Base-by-base conservation (phyloP, 805 yeast genomes). In the Candida ficus region DNA sequence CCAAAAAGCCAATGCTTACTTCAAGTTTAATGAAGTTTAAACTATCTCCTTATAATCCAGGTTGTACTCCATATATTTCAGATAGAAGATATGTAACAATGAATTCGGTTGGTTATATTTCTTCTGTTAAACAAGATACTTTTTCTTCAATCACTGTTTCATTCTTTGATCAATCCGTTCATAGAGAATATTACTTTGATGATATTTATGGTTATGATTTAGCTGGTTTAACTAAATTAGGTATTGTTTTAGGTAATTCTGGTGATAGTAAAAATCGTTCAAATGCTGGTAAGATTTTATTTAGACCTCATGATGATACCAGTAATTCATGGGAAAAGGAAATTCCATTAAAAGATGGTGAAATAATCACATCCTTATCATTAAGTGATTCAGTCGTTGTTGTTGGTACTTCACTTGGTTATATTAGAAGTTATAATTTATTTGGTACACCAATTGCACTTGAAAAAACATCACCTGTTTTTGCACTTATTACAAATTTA, bases 181-280 rank as follows among this genome's bases (percentile, higher is more conserved):
- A 81, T 55, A 76, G 80, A 42, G 96, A 88, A 52, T 87, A 87
- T 53, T 91, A 88, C 61, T 90, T 91, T 63, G 81, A 80, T 35
- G 98, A 91, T 61, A 60, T 75, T 34, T 70, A 72, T 45, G 72
- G 75, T 12, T 87, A 71, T 60, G 95, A 88, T 57, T 61, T 87
- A 38, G 91, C 95, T 21, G 76, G 84, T 1, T 68, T 91, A 53
- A 80, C 81, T 38, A 73, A 71, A 14, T 70, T 68, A 2, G 96
- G 93, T 2, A 61, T 83, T 2, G 56, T 87, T 5, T 71, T 87
- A 40, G 95, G 79, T 1, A 65, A 62, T 35, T 67, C 73, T 2
- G 63, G 73, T 0, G 53, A 63, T 35, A 19, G 12, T 4, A 40
- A 36, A 20, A 64, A 66, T 7, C 62, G 57, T 9, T 58, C 60